Conservation (phyloP, 371 early-diverging fungal genomes). For the Zychaea mexicana region DNA sequence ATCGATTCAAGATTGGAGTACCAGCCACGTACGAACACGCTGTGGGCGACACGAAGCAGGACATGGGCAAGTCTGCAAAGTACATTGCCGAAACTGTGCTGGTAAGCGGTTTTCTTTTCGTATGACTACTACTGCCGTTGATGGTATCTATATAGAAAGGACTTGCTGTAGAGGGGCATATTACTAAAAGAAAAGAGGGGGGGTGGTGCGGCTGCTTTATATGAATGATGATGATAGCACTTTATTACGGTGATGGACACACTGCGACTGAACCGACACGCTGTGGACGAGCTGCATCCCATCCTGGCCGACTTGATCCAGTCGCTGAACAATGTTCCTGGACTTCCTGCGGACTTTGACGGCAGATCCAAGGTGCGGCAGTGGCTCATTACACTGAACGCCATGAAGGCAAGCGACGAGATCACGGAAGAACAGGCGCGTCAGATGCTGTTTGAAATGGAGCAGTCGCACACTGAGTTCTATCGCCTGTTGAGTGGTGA, state of each 20-base stretch:
- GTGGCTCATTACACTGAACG: slow-evolving; percentile 90
- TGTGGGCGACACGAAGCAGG: slow-evolving; percentile 54
- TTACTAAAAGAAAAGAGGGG: too few relatives aligned
- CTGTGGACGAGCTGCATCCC: slow-evolving; percentile 93
- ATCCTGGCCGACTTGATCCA: slow-evolving; percentile 89
- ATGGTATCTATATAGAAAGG: too few relatives aligned
- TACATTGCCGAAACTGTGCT: slow-evolving; percentile 87
- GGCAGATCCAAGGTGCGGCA: slow-evolving; percentile 82
- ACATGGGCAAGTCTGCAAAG: slow-evolving; percentile 65
- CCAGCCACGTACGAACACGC: slow-evolving; percentile 91
- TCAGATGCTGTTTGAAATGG: slow-evolving; percentile 94
- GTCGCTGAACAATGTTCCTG: slow-evolving; percentile 80
- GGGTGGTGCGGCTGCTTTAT: too few relatives aligned
- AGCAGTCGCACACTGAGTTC: slow-evolving; percentile 72
- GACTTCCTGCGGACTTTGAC: slow-evolving; percentile 79
- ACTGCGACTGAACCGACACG: slow-evolving; percentile 81
- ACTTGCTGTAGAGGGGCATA: too few relatives aligned
- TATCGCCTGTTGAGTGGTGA: slow-evolving; percentile 61
- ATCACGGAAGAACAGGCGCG: slow-evolving; percentile 87
- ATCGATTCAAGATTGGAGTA: slow-evolving; percentile 83
- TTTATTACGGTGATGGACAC: slow-evolving; percentile 95
- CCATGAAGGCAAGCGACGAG: slow-evolving; percentile 91
- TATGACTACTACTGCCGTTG: too few relatives aligned
- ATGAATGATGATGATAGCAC: slow-evolving; percentile 39
- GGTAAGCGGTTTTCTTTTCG: slow-evolving; percentile 33